Evolutionary conservation across 2,329 filamentous ascomycete genomes (phyloP).

Genomic region (Ophiosphaerella narmari): DNA sequence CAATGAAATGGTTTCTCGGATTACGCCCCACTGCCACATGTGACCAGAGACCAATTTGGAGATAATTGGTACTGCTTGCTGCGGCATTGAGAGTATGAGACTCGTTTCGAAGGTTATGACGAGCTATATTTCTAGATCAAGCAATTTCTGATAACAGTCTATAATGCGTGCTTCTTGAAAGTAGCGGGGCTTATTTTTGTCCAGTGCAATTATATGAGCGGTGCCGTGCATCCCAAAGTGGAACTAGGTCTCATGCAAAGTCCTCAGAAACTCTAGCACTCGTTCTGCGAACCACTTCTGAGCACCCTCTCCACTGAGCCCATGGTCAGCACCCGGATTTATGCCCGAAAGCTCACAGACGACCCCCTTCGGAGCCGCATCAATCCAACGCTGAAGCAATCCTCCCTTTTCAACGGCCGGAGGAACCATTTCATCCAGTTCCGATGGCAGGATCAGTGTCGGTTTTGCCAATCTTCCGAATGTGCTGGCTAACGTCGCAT

Average conservation of each 20-base stretch:
- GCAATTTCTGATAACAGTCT: too few relatives aligned
- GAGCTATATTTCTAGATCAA: too few relatives aligned
- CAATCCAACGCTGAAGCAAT: constrained; percentile 7
- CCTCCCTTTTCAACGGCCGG: constrained; percentile 9
- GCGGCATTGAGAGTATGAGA: too few relatives aligned
- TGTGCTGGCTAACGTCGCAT: background rate
- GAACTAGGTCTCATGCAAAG: background rate
- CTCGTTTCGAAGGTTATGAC: too few relatives aligned
- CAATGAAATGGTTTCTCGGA: too few relatives aligned
- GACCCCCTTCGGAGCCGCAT: background rate
- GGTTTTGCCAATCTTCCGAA: constrained; percentile 13
- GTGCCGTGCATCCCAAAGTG: too few relatives aligned
- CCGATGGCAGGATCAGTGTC: constrained; percentile 13
- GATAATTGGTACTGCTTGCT: too few relatives aligned
- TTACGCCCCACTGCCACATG: too few relatives aligned
- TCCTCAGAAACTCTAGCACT: constrained; percentile 2
- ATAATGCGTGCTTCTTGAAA: too few relatives aligned
- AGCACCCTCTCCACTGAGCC: background rate
- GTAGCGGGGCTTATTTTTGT: too few relatives aligned
- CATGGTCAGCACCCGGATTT: constrained; percentile 8
- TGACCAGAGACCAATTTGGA: too few relatives aligned
- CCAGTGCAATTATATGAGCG: too few relatives aligned
- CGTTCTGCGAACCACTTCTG: background rate
- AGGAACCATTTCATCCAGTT: constrained; percentile 23
- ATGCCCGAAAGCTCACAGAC: constrained; percentile 6